A percentile compares a stretch with the other conserved stretches of the same genome.
phyloP scores from a whole-genome alignment of 768 basidiomycete genomes.

The Paxillus rubicundulus region DNA sequence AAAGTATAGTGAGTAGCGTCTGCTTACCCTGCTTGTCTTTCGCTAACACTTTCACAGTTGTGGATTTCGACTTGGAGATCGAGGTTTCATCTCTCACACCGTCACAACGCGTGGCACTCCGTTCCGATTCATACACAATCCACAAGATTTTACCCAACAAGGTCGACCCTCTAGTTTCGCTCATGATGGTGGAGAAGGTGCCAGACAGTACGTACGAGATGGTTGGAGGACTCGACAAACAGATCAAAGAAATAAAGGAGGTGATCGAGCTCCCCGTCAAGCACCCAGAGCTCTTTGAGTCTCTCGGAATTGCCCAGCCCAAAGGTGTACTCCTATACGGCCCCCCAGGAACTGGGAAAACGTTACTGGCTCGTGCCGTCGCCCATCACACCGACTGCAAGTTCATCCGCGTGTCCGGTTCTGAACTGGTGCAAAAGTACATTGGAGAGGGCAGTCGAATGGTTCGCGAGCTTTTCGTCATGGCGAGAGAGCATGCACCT shows the following conservation, averaged over 20 bases:
- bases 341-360: slow-evolving; percentile 96
- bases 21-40: not conserved
- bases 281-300: slow-evolving; percentile 95
- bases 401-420: slow-evolving; percentile 94
- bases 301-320: slow-evolving; percentile 94
- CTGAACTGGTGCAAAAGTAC: slow-evolving; percentile 96
- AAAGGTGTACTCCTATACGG: slow-evolving; percentile 96
- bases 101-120: slow-evolving; percentile 88
- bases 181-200: slow-evolving; percentile 99
- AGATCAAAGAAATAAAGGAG: slow-evolving; percentile 98
- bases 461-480: slow-evolving; percentile 97
- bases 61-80: slow-evolving; percentile 89
- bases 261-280: slow-evolving; percentile 98
- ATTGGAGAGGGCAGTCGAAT: slow-evolving; percentile 96
- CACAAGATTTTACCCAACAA: slow-evolving; percentile 63
- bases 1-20: slow-evolving; percentile 81
- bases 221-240: slow-evolving; percentile 67
- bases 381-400: slow-evolving; percentile 98
- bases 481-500: slow-evolving; percentile 96
- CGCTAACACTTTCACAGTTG: slow-evolving; percentile 51
- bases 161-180: slow-evolving; percentile 94
- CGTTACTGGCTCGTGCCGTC: slow-evolving; percentile 89
- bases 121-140: slow-evolving; percentile 71
- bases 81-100: slow-evolving; percentile 78
- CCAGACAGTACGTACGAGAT: slow-evolving; percentile 99